Evolutionary conservation across 2,329 filamentous ascomycete genomes (phyloP).

Genomic region (Aspergillus sp.): DNA sequence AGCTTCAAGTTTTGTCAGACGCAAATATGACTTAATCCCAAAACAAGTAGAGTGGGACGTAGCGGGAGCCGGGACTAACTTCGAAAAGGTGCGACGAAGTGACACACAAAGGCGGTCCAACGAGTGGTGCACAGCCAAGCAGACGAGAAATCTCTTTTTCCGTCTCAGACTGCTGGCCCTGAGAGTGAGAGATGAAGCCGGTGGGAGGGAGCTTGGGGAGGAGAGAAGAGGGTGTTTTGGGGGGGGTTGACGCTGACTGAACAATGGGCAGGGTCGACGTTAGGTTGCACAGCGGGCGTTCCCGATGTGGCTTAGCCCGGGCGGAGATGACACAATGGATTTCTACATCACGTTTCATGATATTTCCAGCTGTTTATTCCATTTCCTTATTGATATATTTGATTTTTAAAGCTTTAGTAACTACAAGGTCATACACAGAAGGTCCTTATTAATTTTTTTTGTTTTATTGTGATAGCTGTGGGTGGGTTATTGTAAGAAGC

Average conservation of each 20-base stretch:
- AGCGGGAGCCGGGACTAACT: slow-evolving; percentile 9
- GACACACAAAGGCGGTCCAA: slow-evolving; percentile 1
- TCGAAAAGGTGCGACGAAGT: slow-evolving; percentile 15
- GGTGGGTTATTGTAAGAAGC: too few relatives aligned
- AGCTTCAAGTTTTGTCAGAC: not conserved
- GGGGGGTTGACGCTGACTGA: slow-evolving; percentile 7
- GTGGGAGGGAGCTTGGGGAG: not conserved
- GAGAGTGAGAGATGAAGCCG: not conserved
- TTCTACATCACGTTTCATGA: too few relatives aligned
- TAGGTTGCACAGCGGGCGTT: slow-evolving; percentile 1
- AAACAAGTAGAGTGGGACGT: slow-evolving; percentile 11
- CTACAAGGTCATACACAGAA: too few relatives aligned
- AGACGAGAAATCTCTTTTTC: slow-evolving; percentile 4
- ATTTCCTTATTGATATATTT: too few relatives aligned
- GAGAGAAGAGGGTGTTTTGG: slow-evolving; percentile 2
- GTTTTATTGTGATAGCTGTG: too few relatives aligned
- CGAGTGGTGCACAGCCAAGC: slow-evolving; percentile 4
- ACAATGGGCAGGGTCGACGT: not conserved
- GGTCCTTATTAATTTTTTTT: too few relatives aligned
- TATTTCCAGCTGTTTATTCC: too few relatives aligned
- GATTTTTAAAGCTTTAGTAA: too few relatives aligned
- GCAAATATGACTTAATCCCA: too few relatives aligned
- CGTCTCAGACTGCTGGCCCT: slow-evolving; percentile 7
- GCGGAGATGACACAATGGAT: slow-evolving; percentile 1
- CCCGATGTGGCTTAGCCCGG: slow-evolving; percentile 12